Conservation (phyloP, 106 monocot species). For the Apostasia shenzhenica region DNA sequence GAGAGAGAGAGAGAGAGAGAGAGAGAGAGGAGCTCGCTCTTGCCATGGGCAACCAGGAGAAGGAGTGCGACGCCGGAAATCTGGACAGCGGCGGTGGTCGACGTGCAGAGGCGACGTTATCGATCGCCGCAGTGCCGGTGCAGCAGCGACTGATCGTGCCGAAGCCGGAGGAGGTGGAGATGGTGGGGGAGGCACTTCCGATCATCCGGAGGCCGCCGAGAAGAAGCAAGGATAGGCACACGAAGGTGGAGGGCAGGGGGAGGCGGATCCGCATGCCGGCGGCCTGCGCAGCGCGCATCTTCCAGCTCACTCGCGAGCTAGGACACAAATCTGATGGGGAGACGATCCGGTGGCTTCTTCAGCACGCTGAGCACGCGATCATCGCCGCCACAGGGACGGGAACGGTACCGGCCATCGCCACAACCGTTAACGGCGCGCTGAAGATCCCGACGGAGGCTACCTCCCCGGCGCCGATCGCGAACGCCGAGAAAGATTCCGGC, state of each 20-base stretch:
- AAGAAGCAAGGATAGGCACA: constrained; percentile 30
- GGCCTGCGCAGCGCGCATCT: constrained; percentile 31
- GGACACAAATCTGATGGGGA: constrained; percentile 32
- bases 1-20: no score
- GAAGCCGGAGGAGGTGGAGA: constrained; percentile 19
- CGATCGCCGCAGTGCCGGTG: no score
- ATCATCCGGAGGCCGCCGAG: constrained; percentile 5
- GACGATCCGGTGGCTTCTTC: constrained; percentile 27
- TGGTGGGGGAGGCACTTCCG: constrained; percentile 1
- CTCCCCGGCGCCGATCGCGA: background rate
- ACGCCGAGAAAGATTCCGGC: background rate
- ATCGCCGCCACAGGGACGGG: constrained; percentile 30
- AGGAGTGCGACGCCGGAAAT: background rate
- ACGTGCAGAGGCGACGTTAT: background rate
- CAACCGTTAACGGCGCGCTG: constrained; percentile 22
- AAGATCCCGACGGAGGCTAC: constrained; percentile 23
- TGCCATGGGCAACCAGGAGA: background rate
- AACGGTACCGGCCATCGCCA: constrained; percentile 28
- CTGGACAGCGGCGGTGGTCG: background rate
- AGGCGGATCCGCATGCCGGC: constrained; percentile 35
- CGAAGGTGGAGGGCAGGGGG: constrained; percentile 32
- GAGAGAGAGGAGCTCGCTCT: background rate
- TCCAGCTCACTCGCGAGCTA: constrained; percentile 32
- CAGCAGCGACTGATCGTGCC: constrained; percentile 20
- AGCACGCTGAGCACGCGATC: constrained; percentile 34